Percentiles rank a stretch among this genome's conserved stretches.
Evolutionary conservation across 768 basidiomycete genomes (phyloP).

Genomic region (Boletus sensibilis): DNA sequence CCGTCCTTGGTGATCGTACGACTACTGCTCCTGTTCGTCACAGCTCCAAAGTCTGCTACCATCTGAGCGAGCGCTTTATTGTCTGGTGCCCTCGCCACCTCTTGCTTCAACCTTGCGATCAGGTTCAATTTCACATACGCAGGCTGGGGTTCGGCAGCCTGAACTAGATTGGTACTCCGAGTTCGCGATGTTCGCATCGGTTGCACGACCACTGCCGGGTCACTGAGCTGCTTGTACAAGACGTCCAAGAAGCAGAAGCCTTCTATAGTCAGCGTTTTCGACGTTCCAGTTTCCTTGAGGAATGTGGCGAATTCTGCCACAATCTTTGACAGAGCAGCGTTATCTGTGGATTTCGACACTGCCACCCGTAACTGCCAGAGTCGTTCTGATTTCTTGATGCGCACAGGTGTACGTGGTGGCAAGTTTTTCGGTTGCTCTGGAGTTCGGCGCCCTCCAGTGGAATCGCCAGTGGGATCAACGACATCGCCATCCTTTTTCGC

Average conservation of each 20-base stretch:
- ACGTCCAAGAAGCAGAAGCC: slow-evolving; percentile 70
- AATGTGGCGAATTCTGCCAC: slow-evolving; percentile 62
- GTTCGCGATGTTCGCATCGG: slow-evolving; percentile 50
- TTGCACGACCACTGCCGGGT: slow-evolving; percentile 57
- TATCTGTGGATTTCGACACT: slow-evolving; percentile 50
- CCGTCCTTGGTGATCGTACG: slow-evolving; percentile 79
- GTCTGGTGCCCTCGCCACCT: slow-evolving; percentile 48
- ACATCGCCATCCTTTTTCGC: slow-evolving; percentile 27
- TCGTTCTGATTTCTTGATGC: slow-evolving; percentile 44
- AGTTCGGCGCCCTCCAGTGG: slow-evolving; percentile 33
- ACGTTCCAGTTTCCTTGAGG: slow-evolving; percentile 59
- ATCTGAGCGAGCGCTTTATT: slow-evolving; percentile 61
- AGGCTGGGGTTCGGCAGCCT: slow-evolving; percentile 41
- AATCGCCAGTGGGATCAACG: slow-evolving; percentile 46
- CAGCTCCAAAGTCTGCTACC: slow-evolving; percentile 67
- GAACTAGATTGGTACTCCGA: slow-evolving; percentile 42
- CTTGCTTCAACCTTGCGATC: slow-evolving; percentile 54
- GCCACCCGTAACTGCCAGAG: slow-evolving; percentile 48
- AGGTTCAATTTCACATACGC: slow-evolving; percentile 57
- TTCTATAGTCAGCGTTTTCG: slow-evolving; percentile 65
- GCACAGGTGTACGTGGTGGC: slow-evolving; percentile 32
- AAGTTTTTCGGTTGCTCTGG: slow-evolving; percentile 17
- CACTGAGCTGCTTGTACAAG: slow-evolving; percentile 66
- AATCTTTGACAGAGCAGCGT: slow-evolving; percentile 48
- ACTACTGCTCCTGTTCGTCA: slow-evolving; percentile 66